These are phyloP conservation scores for Mycosphaerella arachidis DNA, from an alignment of 2,329 filamentous ascomycete genomes.

Conservation along the genomic window DNA sequence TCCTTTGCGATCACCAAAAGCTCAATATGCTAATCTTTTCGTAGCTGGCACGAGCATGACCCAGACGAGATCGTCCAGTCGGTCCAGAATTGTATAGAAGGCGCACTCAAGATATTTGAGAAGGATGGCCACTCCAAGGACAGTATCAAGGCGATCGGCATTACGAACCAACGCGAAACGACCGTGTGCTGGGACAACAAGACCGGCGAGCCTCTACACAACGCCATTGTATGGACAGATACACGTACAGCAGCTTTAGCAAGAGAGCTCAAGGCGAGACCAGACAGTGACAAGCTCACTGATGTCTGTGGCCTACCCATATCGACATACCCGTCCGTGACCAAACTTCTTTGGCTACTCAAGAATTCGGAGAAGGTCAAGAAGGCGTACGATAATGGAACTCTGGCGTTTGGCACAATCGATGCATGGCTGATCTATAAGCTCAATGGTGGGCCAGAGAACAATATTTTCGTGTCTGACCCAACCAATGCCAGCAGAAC, in stretches of 20 bases:
- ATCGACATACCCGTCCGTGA: slow-evolving; percentile 82
- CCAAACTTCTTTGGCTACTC: slow-evolving; percentile 80
- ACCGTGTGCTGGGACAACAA: slow-evolving; percentile 77
- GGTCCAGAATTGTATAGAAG: slow-evolving; percentile 74
- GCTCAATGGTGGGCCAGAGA: slow-evolving; percentile 61
- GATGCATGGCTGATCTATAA: slow-evolving; percentile 85
- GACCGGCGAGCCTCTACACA: slow-evolving; percentile 75
- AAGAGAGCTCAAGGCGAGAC: slow-evolving; percentile 65
- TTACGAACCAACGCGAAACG: slow-evolving; percentile 89
- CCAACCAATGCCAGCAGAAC: slow-evolving; percentile 83
- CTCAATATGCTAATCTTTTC: slow-evolving; percentile 7
- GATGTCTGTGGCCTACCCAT: slow-evolving; percentile 75
- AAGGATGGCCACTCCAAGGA: slow-evolving; percentile 62
- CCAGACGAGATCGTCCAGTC: slow-evolving; percentile 70
- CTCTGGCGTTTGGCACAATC: slow-evolving; percentile 78
- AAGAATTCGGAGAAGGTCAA: slow-evolving; percentile 65
- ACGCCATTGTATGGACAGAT: slow-evolving; percentile 87
- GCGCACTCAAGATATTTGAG: slow-evolving; percentile 66
- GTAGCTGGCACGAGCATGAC: slow-evolving; percentile 85
- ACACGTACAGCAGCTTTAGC: slow-evolving; percentile 74
- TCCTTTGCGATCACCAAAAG: slow-evolving; percentile 18
- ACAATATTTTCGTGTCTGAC: slow-evolving; percentile 74
- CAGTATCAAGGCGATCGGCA: slow-evolving; percentile 72
- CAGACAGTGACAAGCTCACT: slow-evolving; percentile 64
- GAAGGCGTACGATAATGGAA: slow-evolving; percentile 69